A percentile compares a stretch with the other conserved stretches of the same genome.
These are phyloP conservation scores for Ustilago vetiveriae DNA, from an alignment of 1,284 basidiomycete species.

Conservation along the genomic window DNA sequence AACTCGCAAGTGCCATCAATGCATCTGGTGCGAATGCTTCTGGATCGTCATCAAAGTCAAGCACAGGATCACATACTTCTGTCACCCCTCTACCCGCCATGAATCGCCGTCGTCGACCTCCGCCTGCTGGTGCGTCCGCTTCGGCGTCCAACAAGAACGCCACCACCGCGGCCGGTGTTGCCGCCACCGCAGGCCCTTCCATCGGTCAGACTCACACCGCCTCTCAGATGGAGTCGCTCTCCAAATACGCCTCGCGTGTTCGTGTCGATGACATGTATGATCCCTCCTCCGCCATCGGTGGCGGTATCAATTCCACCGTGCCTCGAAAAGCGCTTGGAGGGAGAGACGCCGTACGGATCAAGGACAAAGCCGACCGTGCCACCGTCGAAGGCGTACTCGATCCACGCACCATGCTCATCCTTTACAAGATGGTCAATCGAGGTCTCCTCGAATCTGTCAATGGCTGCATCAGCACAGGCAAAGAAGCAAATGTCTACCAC, in stretches of 20 bases:
- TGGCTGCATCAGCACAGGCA: conserved; percentile 63
- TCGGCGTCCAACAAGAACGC: conserved; percentile 2
- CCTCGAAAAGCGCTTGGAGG: conserved; percentile 61
- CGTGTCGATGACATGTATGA: conserved; percentile 59
- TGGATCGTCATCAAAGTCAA: conserved; percentile 9
- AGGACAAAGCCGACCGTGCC: conserved; percentile 66
- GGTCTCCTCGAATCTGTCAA: conserved; percentile 58
- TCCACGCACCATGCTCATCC: conserved; percentile 63
- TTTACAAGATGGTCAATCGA: conserved; percentile 65
- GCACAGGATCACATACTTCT: background rate
- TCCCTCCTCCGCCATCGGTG: conserved; percentile 59
- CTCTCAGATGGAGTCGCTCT: conserved; percentile 59
- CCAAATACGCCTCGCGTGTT: conserved; percentile 58
- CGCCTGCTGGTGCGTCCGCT: conserved; percentile 1
- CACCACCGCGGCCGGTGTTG: conserved; percentile 2
- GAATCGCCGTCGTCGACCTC: conserved; percentile 41
- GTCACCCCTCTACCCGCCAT: conserved; percentile 47
- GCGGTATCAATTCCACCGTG: conserved; percentile 56
- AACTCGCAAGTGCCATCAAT: conserved; percentile 52
- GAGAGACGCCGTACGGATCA: conserved; percentile 49
- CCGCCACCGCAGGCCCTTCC: conserved; percentile 17
- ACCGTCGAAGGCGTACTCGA: conserved; percentile 66
- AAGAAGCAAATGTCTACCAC: conserved; percentile 66
- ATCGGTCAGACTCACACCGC: conserved; percentile 39
- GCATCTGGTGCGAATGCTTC: conserved; percentile 6